Evolutionary conservation across 176 grass and related monocot genomes (phyloP), one percentile per base, ranked within the genome.

Genomic region (Rhynchospora breviuscula): DNA sequence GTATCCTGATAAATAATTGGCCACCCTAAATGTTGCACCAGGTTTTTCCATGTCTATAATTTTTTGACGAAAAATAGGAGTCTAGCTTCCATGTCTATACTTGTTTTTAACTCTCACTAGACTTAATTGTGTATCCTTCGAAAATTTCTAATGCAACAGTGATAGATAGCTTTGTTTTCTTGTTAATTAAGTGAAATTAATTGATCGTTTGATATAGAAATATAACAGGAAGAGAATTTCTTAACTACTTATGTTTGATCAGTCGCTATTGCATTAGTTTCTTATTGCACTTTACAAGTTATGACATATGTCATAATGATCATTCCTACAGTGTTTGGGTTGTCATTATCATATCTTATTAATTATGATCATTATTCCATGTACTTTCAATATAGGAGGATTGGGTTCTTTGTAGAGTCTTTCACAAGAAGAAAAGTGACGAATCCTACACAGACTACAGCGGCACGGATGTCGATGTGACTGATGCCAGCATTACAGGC

Each of bases 321-420:
- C 51, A 56, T 77, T 54, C 71, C 22, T 8, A 56, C 73, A 77
- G 73, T 77, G 23, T 21, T 52, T 52, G 48, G 12, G 12, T 77
- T 77, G 23, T 56, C 73, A 56, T 77, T 10, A 77, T 54, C 23
- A 77, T 23, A 77, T 77, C 73, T 53, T 8, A 56, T 56, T 33
- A 56, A 76, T 52, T 75, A 51, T 29, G 47, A 22, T 29, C 49
- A 77, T 31, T 53, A 52, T 48, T 64, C 21, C 15, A 45, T 51
- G 79, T 63, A 81, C 62, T 43, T n/a, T 10, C 46, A 1, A 51
- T 48, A 26, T 68, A 92, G 91, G 91, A 93, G 89, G 91, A 91
- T 47, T 93, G 91, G 91, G 91, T 93, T 81, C 67, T 93, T 21
- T 93, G 91, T 81, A 88, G 91, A 88, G 91, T 93, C 43, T 91